phyloP scores from a whole-genome alignment of 2,329 filamentous ascomycete genomes.

The Ophiostoma novo-ulmi region DNA sequence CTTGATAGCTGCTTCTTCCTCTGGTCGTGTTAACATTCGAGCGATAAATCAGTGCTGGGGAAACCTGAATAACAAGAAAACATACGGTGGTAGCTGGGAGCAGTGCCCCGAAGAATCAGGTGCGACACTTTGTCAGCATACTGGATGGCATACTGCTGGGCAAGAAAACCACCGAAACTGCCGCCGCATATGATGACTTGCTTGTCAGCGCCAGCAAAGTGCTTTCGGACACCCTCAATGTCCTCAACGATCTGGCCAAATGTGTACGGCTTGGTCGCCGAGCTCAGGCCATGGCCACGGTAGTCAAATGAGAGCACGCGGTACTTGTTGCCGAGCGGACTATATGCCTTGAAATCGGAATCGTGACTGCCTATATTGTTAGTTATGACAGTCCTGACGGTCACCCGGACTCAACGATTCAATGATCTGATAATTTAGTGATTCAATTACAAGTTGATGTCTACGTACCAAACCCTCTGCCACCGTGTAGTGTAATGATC shows the following conservation, averaged over 20 bases:
- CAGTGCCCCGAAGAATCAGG: conserved; percentile 37
- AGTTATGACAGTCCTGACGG: background rate
- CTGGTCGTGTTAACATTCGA: background rate
- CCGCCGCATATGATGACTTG: conserved; percentile 37
- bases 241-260: conserved; percentile 38
- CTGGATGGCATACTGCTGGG: conserved; percentile 38
- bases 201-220: conserved; percentile 30
- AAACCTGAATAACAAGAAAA: background rate
- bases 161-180: conserved; percentile 39
- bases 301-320: conserved; percentile 38
- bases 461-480: conserved; percentile 34
- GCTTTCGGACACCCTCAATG: conserved; percentile 34
- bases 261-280: conserved; percentile 35
- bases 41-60: no score
- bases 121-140: conserved; percentile 34
- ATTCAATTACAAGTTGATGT: background rate
- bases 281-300: conserved; percentile 37
- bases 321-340: conserved; percentile 30
- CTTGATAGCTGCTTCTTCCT: conserved; percentile 36
- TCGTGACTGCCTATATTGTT: conserved; percentile 32
- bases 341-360: conserved; percentile 35
- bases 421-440: no score
- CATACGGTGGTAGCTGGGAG: conserved; percentile 35
- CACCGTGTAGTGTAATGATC: conserved; percentile 38
- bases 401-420: no score